Evolutionary conservation across 306 rosid genomes (phyloP).

Genomic region (Prunus kanzakura): DNA sequence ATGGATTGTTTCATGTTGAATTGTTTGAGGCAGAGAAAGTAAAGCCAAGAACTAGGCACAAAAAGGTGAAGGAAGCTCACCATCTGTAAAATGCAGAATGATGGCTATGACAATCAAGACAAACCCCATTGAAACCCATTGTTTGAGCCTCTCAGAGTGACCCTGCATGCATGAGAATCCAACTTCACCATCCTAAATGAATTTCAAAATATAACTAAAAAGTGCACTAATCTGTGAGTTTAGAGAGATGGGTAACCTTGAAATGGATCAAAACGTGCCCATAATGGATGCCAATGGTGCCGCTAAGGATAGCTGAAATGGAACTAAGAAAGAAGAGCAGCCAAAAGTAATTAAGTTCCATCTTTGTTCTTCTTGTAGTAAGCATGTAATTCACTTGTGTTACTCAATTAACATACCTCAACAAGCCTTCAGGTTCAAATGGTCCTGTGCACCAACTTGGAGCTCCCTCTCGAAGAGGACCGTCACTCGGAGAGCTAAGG

Average conservation of each 20-base stretch:
- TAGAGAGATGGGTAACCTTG: slow-evolving; percentile 49
- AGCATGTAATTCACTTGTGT: background rate
- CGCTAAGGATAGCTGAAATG: slow-evolving; percentile 70
- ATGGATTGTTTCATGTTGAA: background rate
- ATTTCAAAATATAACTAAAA: background rate
- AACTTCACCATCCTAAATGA: background rate
- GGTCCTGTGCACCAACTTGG: slow-evolving; percentile 83
- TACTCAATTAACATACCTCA: slow-evolving; percentile 41
- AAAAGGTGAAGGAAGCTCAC: slow-evolving; percentile 30
- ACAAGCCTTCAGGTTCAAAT: slow-evolving; percentile 83
- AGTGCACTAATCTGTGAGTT: background rate
- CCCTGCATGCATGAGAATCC: slow-evolving; percentile 35
- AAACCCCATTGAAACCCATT: slow-evolving; percentile 70
- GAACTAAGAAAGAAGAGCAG: slow-evolving; percentile 40
- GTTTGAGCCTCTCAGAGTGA: slow-evolving; percentile 78
- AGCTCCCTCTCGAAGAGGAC: slow-evolving; percentile 53
- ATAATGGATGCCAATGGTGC: slow-evolving; percentile 80
- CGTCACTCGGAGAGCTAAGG: slow-evolving; percentile 40
- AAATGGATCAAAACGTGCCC: slow-evolving; percentile 86
- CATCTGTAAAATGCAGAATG: slow-evolving; percentile 75
- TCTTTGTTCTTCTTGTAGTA: background rate
- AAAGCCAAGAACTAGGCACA: background rate
- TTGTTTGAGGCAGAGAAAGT: background rate
- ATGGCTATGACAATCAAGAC: slow-evolving; percentile 57
- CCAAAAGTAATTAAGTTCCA: background rate